A percentile compares a stretch with the other conserved stretches of the same genome.
phyloP scores from a whole-genome alignment of 2,329 filamentous ascomycete genomes.

The Zasmidium citrigriseum region DNA sequence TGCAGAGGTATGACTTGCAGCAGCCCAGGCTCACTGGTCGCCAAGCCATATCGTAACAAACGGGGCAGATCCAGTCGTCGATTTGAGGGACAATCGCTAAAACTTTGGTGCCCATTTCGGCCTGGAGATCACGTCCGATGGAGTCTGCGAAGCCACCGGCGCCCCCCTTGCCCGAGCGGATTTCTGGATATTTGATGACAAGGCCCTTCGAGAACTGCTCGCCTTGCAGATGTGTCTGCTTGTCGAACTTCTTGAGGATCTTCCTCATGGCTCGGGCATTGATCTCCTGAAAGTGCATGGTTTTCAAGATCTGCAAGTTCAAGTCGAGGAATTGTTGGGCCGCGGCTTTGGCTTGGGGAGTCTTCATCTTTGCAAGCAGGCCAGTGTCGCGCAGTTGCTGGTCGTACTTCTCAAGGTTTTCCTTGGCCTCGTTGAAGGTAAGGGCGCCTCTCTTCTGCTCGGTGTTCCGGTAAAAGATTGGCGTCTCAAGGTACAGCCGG shows the following conservation, averaged over 20 bases:
- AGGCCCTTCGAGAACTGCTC: slow-evolving; percentile 29
- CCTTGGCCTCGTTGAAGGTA: slow-evolving; percentile 64
- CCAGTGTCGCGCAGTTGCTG: slow-evolving; percentile 63
- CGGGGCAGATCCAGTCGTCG: slow-evolving; percentile 81
- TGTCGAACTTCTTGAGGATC: slow-evolving; percentile 92
- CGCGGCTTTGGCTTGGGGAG: slow-evolving; percentile 64
- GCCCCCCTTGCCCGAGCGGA: slow-evolving; percentile 51
- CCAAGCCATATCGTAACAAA: slow-evolving; percentile 79
- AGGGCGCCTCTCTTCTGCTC: slow-evolving; percentile 71
- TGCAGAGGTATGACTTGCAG: slow-evolving; percentile 80
- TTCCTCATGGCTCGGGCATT: slow-evolving; percentile 77
- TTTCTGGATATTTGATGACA: slow-evolving; percentile 28
- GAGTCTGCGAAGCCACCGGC: slow-evolving; percentile 65
- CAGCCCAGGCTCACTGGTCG: slow-evolving; percentile 71
- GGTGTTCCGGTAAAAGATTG: slow-evolving; percentile 78
- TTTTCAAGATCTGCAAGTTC: slow-evolving; percentile 75
- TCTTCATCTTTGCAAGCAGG: slow-evolving; percentile 64
- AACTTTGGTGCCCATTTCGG: slow-evolving; percentile 71
- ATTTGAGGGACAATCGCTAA: slow-evolving; percentile 75
- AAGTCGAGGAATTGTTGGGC: slow-evolving; percentile 70
- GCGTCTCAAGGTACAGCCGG: slow-evolving; percentile 75
- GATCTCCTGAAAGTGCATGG: slow-evolving; percentile 80
- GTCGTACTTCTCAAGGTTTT: slow-evolving; percentile 72
- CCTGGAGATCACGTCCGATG: slow-evolving; percentile 74
- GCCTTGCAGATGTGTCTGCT: slow-evolving; percentile 71